Evolutionary conservation across 2,329 filamentous ascomycete genomes (phyloP), one percentile per base, ranked within the genome.

Genomic region (Trichoderma endophyticum): DNA sequence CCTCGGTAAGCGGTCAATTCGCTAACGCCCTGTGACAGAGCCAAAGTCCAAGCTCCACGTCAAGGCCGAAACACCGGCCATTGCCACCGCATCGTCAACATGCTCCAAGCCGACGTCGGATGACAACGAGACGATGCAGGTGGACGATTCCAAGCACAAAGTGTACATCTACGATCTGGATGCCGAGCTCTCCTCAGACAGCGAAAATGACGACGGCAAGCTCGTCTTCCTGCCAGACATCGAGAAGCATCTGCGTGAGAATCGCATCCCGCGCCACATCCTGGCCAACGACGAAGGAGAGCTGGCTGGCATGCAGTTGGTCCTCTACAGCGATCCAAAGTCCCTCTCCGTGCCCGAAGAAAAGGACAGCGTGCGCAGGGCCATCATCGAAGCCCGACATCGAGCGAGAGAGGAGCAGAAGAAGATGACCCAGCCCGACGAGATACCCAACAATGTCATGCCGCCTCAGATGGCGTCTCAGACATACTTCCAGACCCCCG

Each of bases 111-210:
- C 75, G 62, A 75, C 73, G 32, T 18, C 75, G 63, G 83, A 88
- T 74, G 91, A 94, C 75, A 78, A 88, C 74, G 91, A 94, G 76
- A 78, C 81, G 71, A 98, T 98, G 95, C 88, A 92, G 71, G 80
- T 98, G 73, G 95, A 98, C 82, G 91, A 97, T 82, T 91, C 93
- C 36, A 92, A 93, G 77, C 87, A 97, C 83, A 93, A 92, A 78
- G 90, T 98, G 73, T 98, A 96, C 85, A 94, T 99, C 76, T 91
- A 95, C 84, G 91, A 97, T 81, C 86, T 99, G 11, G 94, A 97
- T 79, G 92, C 92, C 76, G 95, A 98, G 82, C 88, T 98, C 36
- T 91, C 91, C 15, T 84, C 83, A 8, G 82, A 82, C 73, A 81
- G 76, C 75, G 79, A 81, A 14, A 74, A 73, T 71, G 85, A 87